Evolutionary conservation across 2,329 filamentous ascomycete genomes (phyloP).

Genomic region (Ophiostoma montium): DNA sequence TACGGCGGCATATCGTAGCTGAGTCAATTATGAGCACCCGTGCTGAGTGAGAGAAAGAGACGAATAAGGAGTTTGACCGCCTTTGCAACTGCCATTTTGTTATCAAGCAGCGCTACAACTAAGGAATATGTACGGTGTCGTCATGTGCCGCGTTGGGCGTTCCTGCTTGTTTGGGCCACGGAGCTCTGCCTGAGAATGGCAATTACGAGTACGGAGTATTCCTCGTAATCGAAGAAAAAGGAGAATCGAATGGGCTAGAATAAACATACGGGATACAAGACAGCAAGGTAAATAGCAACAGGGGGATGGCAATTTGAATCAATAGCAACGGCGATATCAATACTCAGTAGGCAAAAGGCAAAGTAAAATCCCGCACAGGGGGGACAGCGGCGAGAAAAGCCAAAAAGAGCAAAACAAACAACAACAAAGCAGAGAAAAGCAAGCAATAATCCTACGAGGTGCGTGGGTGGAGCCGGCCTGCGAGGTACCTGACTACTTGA

Average conservation of each 20-base stretch:
- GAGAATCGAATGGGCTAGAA: no score
- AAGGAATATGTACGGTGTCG: neutral
- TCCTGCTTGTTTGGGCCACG: no score
- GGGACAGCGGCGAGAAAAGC: neutral
- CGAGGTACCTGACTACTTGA: constrained; percentile 19
- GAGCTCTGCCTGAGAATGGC: no score
- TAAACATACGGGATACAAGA: no score
- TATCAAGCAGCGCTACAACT: neutral
- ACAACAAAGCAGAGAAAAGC: neutral
- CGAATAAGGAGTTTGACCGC: neutral
- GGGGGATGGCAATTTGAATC: no score
- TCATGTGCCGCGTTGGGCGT: neutral
- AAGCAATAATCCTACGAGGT: constrained; percentile 9
- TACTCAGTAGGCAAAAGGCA: neutral
- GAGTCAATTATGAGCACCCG: no score
- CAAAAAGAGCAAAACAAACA: neutral
- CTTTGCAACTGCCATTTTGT: neutral
- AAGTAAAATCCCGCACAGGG: neutral
- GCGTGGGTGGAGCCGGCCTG: constrained; percentile 13
- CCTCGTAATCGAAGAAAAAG: no score
- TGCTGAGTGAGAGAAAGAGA: no score
- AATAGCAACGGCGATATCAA: no score
- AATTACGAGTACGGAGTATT: no score
- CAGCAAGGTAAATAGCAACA: no score
- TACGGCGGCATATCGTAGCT: no score